Evolutionary conservation across 192 early-diverging fungal species (phyloP).

Genomic region (Entomortierella lignicola): DNA sequence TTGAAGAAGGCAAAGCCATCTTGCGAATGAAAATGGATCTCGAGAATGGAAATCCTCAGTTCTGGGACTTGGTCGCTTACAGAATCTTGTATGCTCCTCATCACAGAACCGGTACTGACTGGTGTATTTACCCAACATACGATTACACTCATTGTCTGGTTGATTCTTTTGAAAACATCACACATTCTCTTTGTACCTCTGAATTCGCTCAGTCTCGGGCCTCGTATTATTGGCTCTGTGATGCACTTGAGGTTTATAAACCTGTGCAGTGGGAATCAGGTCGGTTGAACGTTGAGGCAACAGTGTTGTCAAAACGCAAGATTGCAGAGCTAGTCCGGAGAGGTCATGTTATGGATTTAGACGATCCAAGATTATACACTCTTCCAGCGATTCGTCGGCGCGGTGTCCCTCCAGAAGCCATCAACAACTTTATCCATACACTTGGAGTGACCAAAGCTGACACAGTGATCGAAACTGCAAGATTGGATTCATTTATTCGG

Average conservation of each 20-base stretch:
- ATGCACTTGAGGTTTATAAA: conserved; percentile 98
- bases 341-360: conserved; percentile 86
- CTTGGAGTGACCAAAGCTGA: conserved; percentile 90
- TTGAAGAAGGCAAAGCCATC: conserved; percentile 89
- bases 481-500: conserved; percentile 94
- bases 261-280: conserved; percentile 99
- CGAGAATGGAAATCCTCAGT: conserved; percentile 96
- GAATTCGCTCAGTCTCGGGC: conserved; percentile 95
- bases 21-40: conserved; percentile 99
- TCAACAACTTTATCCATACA: conserved; percentile 98
- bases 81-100: conserved; percentile 93
- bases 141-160: conserved; percentile 99
- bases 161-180: conserved; percentile 99
- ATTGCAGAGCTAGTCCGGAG: conserved; percentile 90
- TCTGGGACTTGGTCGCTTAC: conserved; percentile 99
- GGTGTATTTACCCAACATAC: conserved; percentile 99
- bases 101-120: conserved; percentile 90
- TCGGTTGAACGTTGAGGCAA: conserved; percentile 92
- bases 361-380: conserved; percentile 98
- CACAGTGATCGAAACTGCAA: conserved; percentile 82
- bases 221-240: conserved; percentile 99
- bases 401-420: conserved; percentile 96
- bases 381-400: conserved; percentile 94
- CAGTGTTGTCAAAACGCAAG: conserved; percentile 98
- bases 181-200: conserved; percentile 97